Percentiles rank a stretch among this genome's conserved stretches.
phyloP scores from a whole-genome alignment of 306 rosid species.

The Rosa multiflora region DNA sequence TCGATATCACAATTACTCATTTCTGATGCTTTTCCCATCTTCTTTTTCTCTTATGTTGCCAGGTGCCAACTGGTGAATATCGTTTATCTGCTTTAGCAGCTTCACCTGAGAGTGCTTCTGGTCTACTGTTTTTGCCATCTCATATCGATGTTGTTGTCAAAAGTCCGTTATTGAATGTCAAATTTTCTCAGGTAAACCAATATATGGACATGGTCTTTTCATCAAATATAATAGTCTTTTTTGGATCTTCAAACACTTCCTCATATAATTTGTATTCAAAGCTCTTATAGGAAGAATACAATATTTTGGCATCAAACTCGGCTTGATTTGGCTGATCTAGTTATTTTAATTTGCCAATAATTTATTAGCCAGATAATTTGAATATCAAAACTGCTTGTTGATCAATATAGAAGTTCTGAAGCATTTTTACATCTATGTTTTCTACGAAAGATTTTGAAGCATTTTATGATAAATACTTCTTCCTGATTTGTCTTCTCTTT shows the following conservation, averaged over 20 bases:
- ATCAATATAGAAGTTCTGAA: neutral
- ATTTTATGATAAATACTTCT: neutral
- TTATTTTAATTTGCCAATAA: neutral
- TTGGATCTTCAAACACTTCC: neutral
- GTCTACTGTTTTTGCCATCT: conserved; percentile 82
- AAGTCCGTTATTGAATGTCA: conserved; percentile 72
- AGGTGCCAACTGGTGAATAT: conserved; percentile 94
- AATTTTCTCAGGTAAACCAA: conserved; percentile 79
- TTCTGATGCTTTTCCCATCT: conserved; percentile 8
- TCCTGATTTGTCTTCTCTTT: conserved; percentile 19
- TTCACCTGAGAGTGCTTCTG: conserved; percentile 71
- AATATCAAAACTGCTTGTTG: neutral
- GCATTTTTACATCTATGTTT: conserved; percentile 3
- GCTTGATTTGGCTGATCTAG: neutral
- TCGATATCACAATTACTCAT: conserved; percentile 5
- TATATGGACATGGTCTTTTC: conserved; percentile 11
- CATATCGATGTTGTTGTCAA: conserved; percentile 68
- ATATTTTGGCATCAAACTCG: neutral
- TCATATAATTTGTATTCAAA: neutral
- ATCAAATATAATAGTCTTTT: neutral
- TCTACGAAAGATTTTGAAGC: neutral
- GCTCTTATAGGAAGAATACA: neutral
- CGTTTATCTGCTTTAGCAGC: conserved; percentile 89
- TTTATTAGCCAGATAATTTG: neutral
- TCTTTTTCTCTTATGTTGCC: conserved; percentile 22